These are phyloP conservation scores for Chrysoporthe deuterocubensis DNA, from an alignment of 2,329 filamentous ascomycete genomes.

Conservation along the genomic window DNA sequence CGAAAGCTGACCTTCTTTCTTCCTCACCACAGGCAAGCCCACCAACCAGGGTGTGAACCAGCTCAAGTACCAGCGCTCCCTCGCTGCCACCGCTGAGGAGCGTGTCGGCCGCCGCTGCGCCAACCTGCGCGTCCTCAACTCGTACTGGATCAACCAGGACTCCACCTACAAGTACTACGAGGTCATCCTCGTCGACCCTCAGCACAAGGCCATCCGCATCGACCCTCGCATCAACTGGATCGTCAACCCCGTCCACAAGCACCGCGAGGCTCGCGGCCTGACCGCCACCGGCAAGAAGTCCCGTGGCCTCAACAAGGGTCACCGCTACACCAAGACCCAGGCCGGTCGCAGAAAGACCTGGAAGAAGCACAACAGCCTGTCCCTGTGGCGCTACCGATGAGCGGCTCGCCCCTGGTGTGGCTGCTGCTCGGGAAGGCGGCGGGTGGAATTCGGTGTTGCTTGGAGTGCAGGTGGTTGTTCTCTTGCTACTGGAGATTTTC, in stretches of 20 bases:
- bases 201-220: slow-evolving; percentile 99
- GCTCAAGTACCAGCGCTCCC: slow-evolving; percentile 99
- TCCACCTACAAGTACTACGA: slow-evolving; percentile 99
- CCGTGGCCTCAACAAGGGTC: slow-evolving; percentile 98
- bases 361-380: slow-evolving; percentile 99
- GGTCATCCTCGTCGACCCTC: slow-evolving; percentile 98
- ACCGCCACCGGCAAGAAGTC: slow-evolving; percentile 99
- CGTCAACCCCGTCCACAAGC: slow-evolving; percentile 99
- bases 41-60: slow-evolving; percentile 99
- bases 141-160: slow-evolving; percentile 99
- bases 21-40: slow-evolving; percentile 78
- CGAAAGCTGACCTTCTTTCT: slow-evolving; percentile 19
- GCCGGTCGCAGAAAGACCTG: slow-evolving; percentile 99
- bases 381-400: slow-evolving; percentile 97
- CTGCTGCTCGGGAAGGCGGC: slow-evolving; percentile 13
- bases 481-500: slow-evolving; percentile 22
- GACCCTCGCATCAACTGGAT: slow-evolving; percentile 99
- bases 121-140: slow-evolving; percentile 99
- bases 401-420: slow-evolving; percentile 30
- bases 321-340: slow-evolving; percentile 98
- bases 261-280: slow-evolving; percentile 96
- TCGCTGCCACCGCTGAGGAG: slow-evolving; percentile 97
- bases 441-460: slow-evolving; percentile 11
- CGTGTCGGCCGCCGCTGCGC: slow-evolving; percentile 98
- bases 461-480: slow-evolving; percentile 18